A percentile compares a stretch with the other conserved stretches of the same genome.
Conservation (phyloP, 768 basidiomycete genomes). For the Albatrellus ellisii region DNA sequence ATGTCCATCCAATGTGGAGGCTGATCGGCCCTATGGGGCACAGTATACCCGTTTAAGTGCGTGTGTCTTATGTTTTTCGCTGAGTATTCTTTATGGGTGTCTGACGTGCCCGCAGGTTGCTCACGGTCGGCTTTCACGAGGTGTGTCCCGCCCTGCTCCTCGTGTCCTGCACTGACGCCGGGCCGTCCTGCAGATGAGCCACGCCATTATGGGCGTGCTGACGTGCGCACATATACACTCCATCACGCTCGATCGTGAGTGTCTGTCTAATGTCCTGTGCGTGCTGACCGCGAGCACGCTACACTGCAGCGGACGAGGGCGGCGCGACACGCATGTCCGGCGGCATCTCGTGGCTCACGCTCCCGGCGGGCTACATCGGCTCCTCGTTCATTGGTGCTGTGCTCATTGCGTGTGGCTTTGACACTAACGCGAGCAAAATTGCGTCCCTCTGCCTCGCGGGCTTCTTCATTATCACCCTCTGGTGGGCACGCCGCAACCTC, state of each 20-base stretch:
- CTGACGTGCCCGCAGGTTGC: constrained; percentile 31
- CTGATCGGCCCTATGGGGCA: background rate
- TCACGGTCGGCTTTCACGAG: constrained; percentile 87
- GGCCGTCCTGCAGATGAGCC: constrained; percentile 54
- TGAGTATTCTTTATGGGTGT: background rate
- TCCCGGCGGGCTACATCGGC: constrained; percentile 80
- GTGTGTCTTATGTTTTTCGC: constrained; percentile 17
- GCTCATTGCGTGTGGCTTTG: constrained; percentile 79
- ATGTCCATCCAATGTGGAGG: background rate
- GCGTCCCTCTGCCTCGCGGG: constrained; percentile 67
- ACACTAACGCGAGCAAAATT: constrained; percentile 80
- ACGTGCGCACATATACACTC: constrained; percentile 82
- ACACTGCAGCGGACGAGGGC: constrained; percentile 63
- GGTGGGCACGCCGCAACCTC: constrained; percentile 73
- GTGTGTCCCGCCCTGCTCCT: constrained; percentile 21
- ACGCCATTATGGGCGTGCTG: constrained; percentile 66
- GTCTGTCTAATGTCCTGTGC: constrained; percentile 5
- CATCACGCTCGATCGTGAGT: constrained; percentile 77
- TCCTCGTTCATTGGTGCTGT: constrained; percentile 79
- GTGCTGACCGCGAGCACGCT: background rate
- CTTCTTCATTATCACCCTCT: constrained; percentile 82
- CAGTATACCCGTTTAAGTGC: constrained; percentile 90
- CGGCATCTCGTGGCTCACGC: constrained; percentile 68
- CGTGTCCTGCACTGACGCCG: constrained; percentile 1
- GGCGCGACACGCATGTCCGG: constrained; percentile 82